phyloP scores from a whole-genome alignment of 495 filamentous ascomycete species.

The Daldinia childiae region DNA sequence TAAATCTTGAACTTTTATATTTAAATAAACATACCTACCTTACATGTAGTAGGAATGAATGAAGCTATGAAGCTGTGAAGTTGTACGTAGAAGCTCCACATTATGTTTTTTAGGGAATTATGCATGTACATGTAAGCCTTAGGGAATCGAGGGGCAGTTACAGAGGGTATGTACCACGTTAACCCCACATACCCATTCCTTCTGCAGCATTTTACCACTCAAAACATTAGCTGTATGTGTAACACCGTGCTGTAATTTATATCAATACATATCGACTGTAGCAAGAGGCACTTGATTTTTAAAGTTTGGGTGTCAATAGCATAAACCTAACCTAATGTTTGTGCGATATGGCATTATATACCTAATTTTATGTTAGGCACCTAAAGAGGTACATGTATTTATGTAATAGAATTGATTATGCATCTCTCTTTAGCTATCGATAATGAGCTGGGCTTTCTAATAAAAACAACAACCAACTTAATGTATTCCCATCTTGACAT shows the following conservation, averaged over 20 bases:
- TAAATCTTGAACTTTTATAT: background rate
- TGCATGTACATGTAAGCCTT: background rate
- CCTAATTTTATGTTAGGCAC: too few relatives aligned
- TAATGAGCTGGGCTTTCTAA: background rate
- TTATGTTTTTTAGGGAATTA: background rate
- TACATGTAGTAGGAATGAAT: background rate
- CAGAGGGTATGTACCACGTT: background rate
- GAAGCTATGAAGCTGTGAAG: background rate
- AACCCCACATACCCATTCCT: background rate
- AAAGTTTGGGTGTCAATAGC: background rate
- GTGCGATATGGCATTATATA: too few relatives aligned
- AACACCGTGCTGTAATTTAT: too few relatives aligned
- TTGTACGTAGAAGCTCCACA: background rate
- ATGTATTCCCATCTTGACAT: background rate
- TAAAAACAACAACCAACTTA: background rate
- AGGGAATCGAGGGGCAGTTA: background rate
- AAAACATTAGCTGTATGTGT: too few relatives aligned
- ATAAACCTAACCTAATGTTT: background rate
- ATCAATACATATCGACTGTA: too few relatives aligned
- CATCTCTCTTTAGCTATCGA: background rate
- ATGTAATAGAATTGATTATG: background rate
- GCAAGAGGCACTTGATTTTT: background rate
- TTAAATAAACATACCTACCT: too few relatives aligned
- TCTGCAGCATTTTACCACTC: too few relatives aligned
- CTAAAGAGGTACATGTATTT: too few relatives aligned